Conservation (phyloP, 352 stramenopile species). For the Peronosclerospora sorghi region DNA sequence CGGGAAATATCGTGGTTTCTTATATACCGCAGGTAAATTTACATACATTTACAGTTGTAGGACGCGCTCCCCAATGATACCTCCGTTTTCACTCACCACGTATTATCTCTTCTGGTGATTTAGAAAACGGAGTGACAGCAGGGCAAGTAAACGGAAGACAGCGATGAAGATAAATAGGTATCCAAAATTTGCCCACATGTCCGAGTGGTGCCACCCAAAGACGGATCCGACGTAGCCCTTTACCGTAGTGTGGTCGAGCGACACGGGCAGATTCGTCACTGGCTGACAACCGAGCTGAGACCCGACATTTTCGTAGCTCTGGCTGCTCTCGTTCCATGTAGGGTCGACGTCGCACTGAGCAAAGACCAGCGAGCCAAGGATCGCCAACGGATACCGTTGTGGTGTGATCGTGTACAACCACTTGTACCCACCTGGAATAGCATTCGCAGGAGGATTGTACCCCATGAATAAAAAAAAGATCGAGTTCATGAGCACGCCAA, state of each 20-base stretch:
- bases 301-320: constrained; percentile 10
- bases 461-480: constrained; percentile 20
- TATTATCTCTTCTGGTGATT: constrained; percentile 1
- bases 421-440: constrained; percentile 15
- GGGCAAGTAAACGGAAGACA: neutral
- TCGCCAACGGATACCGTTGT: constrained; percentile 16
- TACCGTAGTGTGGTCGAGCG: constrained; percentile 5
- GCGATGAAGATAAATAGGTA: constrained; percentile 12
- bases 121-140: neutral
- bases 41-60: no score
- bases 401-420: constrained; percentile 16
- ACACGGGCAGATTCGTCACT: constrained; percentile 8
- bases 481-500: constrained; percentile 14
- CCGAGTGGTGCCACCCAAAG: constrained; percentile 9
- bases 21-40: no score
- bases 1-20: no score
- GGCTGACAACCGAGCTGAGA: constrained; percentile 12
- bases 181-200: constrained; percentile 28
- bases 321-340: constrained; percentile 11
- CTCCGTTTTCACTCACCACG: no score
- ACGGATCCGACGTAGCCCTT: constrained; percentile 11
- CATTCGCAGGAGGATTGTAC: constrained; percentile 18
- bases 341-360: constrained; percentile 15
- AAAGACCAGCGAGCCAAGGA: constrained; percentile 14
- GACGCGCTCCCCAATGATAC: no score